Base-by-base conservation (phyloP, 352 stramenopile genomes). In the Phytopythium aichiense region DNA sequence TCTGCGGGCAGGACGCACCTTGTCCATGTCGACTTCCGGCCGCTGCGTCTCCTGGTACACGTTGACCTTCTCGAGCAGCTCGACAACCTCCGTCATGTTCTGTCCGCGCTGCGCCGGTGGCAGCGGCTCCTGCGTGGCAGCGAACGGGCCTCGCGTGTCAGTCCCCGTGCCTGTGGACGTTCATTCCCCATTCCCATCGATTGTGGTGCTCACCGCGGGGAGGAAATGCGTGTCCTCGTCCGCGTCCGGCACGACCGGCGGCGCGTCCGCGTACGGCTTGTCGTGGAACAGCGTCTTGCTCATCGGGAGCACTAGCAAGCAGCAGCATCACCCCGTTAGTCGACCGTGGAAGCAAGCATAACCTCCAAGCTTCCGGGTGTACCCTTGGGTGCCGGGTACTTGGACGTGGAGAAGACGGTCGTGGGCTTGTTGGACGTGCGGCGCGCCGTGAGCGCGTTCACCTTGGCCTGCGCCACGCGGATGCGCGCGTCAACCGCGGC, bases 331-430 rank as follows among this genome's bases (percentile, higher is more conserved):
- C 28, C 28, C 28, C 28, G 28, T 31, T 5, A 31, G 28, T 31
- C 28, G 28, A 7, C 28, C 7, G 28, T 5, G 28, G 28, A 31
- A 31, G 28, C 28, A 31, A 28, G 8, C 12, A 7, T 45, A 22
- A 50, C 43, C 6, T 20, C n/a, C n/a, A n/a, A n/a, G n/a, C n/a
- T 0, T 12, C 13, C 1, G 40, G 15, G 20, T 5, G 18, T 37
- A 74, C 71, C 71, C 68, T 88, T 87, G 13, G 87, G 87, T 5
- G 87, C 84, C 12, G 87, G 87, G 66, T 92, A 95, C 65, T 91
- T 92, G 61, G 87, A 92, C 30, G 87, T 95, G 28, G 84, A 94
- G 69, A 94, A 95, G n/a, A 95, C 83, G 11, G 87, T 95, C 37
- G 87, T 95, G 45, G 87, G 84, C 56, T 94, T 95, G 71, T 91